Base-by-base conservation (phyloP, 140 eudicot genomes). In the Cichorium intybus region DNA sequence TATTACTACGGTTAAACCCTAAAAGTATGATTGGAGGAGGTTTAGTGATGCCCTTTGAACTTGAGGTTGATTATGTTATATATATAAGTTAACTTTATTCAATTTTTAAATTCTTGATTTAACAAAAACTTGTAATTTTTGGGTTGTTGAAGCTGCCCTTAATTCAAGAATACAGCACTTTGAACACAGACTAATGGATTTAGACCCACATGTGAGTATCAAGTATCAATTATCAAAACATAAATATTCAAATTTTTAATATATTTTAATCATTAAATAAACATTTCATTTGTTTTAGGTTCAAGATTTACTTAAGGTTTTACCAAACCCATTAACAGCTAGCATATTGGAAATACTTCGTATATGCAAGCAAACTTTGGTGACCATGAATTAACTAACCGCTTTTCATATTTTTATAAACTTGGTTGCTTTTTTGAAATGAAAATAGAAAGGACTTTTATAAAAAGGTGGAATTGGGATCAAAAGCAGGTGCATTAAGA, bases 121-220 rank as follows among this genome's bases (percentile, higher is more conserved):
- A 15, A 57, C 21, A 60, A 52, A 61, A 47, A 28, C 63, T 73
- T 53, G 60, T 24, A 64, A 43, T 48, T 17, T n/a, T 52, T 79
- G 85, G 98, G 98, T 81, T 61, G 96, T 92, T 71, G 98, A 92
- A 87, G 98, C 96, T 57, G 98, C 98, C 50, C 68, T 92, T 60
- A 79, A 81, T 74, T 92, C 98, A 60, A 79, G 98, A 48, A 85
- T 88, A 71, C 95, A 92, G 56, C 87, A 87, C 21, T 76, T 88
- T 68, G 98, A 88, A 79, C 82, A 71, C 49, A 79, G 82, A 64
- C 71, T 92, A 67, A 81, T 83, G 98, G 96, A 79, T 56, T 77
- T 88, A 81, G 98, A 92, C 85, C 98, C 96, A 66, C 95, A 95
- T 53, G 98, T 92, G 88, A 88, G n/a, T n/a, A n/a, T n/a, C n/a